Percentiles rank a stretch among this genome's conserved stretches.
These are phyloP conservation scores for Ephemerocybe angulata DNA, from an alignment of 768 basidiomycete genomes.

Conservation along the genomic window DNA sequence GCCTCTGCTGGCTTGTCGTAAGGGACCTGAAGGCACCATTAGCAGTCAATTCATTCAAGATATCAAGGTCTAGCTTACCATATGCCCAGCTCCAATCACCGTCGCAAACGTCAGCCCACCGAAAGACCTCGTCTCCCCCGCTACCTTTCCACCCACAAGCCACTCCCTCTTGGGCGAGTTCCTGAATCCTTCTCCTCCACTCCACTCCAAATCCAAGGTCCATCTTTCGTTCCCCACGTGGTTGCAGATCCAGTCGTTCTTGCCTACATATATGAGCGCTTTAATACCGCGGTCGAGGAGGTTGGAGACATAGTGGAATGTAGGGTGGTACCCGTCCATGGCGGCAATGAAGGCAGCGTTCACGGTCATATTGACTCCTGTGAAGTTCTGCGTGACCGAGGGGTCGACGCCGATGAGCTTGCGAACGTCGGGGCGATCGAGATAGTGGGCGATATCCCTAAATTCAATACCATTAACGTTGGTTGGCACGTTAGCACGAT, in stretches of 20 bases:
- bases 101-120: constrained; percentile 63
- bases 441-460: constrained; percentile 58
- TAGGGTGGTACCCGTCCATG: constrained; percentile 42
- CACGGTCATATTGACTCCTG: constrained; percentile 37
- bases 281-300: constrained; percentile 70
- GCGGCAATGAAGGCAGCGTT: constrained; percentile 42
- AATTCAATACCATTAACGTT: background rate
- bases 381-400: constrained; percentile 30
- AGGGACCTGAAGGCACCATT: constrained; percentile 47
- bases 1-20: constrained; percentile 60
- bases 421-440: constrained; percentile 54
- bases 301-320: constrained; percentile 56
- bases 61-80: constrained; percentile 39
- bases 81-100: constrained; percentile 67
- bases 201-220: constrained; percentile 71
- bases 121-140: constrained; percentile 35
- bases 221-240: constrained; percentile 73
- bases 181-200: constrained; percentile 45
- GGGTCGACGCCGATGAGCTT: constrained; percentile 59
- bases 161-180: constrained; percentile 50
- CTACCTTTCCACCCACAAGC: constrained; percentile 46
- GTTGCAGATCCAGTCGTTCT: constrained; percentile 73
- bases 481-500: background rate
- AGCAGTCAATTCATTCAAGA: no score
- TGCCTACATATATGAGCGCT: constrained; percentile 67